Conservation (phyloP, 169 alveolate species). For the Eimeria falciformis region DNA sequence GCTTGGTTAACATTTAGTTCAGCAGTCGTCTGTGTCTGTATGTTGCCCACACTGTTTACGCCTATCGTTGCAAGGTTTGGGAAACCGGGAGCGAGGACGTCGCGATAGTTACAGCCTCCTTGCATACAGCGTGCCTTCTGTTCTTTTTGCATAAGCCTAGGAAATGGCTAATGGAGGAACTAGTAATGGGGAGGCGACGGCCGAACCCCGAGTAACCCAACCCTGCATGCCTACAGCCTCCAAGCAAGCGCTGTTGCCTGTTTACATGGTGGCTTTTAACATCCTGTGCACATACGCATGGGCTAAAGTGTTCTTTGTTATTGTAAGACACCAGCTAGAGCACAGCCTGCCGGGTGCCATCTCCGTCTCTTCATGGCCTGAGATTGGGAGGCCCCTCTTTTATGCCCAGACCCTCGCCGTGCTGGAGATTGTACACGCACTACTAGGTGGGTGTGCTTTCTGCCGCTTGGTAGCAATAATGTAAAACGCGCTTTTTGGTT, state of each 20-base stretch:
- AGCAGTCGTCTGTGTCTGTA: no score
- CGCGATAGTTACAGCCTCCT: no score
- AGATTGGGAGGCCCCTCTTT: constrained; percentile 49
- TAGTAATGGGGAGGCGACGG: neutral
- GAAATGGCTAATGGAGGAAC: constrained; percentile 12
- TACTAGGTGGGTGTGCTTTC: constrained; percentile 12
- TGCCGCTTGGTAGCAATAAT: no score
- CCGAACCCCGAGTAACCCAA: neutral
- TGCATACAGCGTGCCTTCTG: no score
- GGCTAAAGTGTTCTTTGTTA: constrained; percentile 51
- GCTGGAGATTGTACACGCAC: constrained; percentile 63
- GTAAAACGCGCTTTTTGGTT: no score
- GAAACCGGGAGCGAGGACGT: no score
- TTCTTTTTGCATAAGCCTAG: neutral
- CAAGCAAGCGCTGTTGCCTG: neutral
- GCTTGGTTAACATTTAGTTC: no score
- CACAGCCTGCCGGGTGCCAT: neutral
- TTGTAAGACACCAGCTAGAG: neutral
- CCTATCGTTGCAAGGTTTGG: no score
- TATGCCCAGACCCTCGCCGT: constrained; percentile 66
- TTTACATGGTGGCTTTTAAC: constrained; percentile 53
- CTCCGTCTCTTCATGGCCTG: constrained; percentile 43
- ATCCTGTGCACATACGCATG: constrained; percentile 48
- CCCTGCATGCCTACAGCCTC: neutral
- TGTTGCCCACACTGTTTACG: no score